Evolutionary conservation across 441 rosid species (phyloP).

Genomic region (Euphorbia schlechtendalii): DNA sequence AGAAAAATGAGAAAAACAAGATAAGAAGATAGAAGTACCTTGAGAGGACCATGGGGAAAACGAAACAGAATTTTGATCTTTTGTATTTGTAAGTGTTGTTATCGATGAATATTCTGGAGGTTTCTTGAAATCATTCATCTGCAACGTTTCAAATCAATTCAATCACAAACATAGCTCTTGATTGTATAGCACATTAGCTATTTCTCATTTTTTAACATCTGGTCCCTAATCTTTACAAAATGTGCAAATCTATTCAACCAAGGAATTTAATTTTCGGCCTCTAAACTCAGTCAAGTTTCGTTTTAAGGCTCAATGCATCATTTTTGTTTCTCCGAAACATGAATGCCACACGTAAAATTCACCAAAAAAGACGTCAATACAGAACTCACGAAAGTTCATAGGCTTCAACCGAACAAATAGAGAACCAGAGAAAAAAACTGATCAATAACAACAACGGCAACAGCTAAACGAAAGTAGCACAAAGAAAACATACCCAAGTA

Average conservation of each 20-base stretch:
- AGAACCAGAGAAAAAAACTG: too few species aligned
- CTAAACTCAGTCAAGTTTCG: not conserved
- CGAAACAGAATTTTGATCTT: slow-evolving; percentile 38
- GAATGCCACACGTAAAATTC: not conserved
- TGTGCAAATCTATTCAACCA: too few species aligned
- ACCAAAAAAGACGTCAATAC: slow-evolving; percentile 12
- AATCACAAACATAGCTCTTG: not conserved
- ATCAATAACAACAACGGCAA: too few species aligned
- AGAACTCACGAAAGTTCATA: too few species aligned
- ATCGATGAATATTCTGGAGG: slow-evolving; percentile 48
- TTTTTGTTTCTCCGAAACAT: not conserved
- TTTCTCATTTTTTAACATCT: not conserved
- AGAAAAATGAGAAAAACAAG: not conserved
- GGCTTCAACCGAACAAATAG: too few species aligned
- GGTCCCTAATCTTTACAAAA: not conserved
- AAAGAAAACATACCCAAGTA: not conserved
- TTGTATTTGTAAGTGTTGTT: slow-evolving; percentile 30
- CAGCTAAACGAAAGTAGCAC: too few species aligned
- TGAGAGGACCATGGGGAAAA: slow-evolving; percentile 81
- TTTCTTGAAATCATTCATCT: slow-evolving; percentile 13
- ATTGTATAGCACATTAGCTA: not conserved
- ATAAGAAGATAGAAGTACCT: slow-evolving; percentile 34
- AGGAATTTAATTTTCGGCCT: too few species aligned
- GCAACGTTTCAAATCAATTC: not conserved
- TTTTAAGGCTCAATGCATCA: not conserved